Base-by-base conservation (phyloP, 306 rosid species). In the Potentilla sterilis region DNA sequence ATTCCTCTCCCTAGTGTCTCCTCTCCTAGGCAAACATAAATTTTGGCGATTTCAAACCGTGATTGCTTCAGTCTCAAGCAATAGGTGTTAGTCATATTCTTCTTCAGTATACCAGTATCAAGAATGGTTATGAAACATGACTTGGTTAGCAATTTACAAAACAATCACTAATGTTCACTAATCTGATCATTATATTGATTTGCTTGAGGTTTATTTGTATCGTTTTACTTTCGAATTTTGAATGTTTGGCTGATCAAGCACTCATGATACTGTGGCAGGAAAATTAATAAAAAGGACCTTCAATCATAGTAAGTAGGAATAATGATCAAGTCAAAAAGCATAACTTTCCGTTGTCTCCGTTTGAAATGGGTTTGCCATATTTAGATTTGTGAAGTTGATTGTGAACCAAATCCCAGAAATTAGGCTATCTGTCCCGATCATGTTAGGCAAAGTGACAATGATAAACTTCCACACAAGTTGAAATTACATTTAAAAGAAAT, bases 381-480 rank as follows among this genome's bases (percentile, higher is more conserved):
- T 28, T 28, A 5, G 40, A 13, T 0, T 59, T 4, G 19, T 4
- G 66, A 28, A 61, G 66, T 61, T 61, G 66, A 32, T 59, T 5
- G 18, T 10, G 19, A 59, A 55, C 65, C 65, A 59, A 59, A 59
- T 12, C 38, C 37, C 38, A 24, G 18, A 9, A 28, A 28, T 59
- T 59, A 59, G 65, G 65, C 65, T 59, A 24, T 58, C 65, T 59
- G 38, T 59, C 1, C 65, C 35, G 28, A 59, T 59, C 65, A 59
- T 28, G 65, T 59, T 28, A 59, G 65, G 38, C 37, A 59, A 24
- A 12, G 7, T 59, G 18, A 28, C 65, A 7, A 59, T 10, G 10
- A 11, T 28, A 24, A 3, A 58, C 15, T 10, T 8, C 34, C 28
- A 22, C 34, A 9, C 28, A 22, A 21, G 6, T n/a, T 57, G 2